Evolutionary conservation across 331 rosid species (phyloP).

Genomic region (Acacia concinna): DNA sequence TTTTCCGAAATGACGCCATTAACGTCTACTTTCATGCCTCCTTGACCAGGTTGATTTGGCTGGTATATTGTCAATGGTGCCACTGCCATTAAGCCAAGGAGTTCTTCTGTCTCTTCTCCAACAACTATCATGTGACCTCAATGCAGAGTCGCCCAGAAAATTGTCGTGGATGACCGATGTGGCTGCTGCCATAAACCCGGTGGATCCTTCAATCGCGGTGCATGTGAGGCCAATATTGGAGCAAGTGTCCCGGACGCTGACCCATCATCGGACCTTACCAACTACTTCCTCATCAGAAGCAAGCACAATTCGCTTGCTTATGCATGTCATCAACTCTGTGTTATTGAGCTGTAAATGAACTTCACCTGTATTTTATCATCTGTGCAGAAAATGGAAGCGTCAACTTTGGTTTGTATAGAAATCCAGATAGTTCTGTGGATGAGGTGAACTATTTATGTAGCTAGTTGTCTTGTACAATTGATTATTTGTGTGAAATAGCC

Average conservation of each 20-base stretch:
- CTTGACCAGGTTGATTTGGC: conserved; percentile 59
- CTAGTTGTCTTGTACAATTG: conserved; percentile 23
- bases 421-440: conserved; percentile 35
- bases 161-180: conserved; percentile 71
- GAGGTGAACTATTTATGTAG: conserved; percentile 33
- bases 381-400: conserved; percentile 39
- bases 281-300: conserved; percentile 51
- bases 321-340: conserved; percentile 71
- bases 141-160: conserved; percentile 50
- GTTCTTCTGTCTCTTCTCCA: conserved; percentile 73
- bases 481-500: conserved; percentile 39
- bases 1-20: neutral
- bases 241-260: conserved; percentile 54
- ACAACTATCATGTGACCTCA: conserved; percentile 60
- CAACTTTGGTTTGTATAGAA: conserved; percentile 47
- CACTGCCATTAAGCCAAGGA: conserved; percentile 74
- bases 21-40: conserved; percentile 19
- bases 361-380: conserved; percentile 18
- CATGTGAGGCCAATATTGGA: conserved; percentile 55
- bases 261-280: conserved; percentile 49
- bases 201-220: conserved; percentile 51
- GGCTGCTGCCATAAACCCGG: conserved; percentile 60
- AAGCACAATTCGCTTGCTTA: conserved; percentile 59
- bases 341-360: conserved; percentile 68
- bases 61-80: conserved; percentile 50